Evolutionary conservation across 345 rosid genomes (phyloP), one percentile per base, ranked within the genome.

Genomic region (Hypericum androsaemum): DNA sequence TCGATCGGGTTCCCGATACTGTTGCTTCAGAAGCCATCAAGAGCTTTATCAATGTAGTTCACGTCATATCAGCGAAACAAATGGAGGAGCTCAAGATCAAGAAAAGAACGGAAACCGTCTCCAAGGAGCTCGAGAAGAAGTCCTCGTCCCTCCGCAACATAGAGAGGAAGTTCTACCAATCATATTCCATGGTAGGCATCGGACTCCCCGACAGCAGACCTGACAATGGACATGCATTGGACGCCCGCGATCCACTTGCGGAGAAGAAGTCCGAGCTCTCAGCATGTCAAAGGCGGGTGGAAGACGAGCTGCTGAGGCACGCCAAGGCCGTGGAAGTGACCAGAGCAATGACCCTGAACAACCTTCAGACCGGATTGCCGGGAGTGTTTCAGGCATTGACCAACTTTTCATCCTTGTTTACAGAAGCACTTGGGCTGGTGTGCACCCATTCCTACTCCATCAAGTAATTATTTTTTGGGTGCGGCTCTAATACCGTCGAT

Each of bases 1-100:
- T 92, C 13, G 98, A 85, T 40, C 83, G 87, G 10, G 94, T 92
- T 17, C 98, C 98, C 0, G 98, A 92, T 66, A 83, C 89, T 0
- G 98, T 92, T 9, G 97, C 94, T 60, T 92, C 98, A 0, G 98
- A 81, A 74, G 98, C 98, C 58, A 92, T 92, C 73, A 92, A 85
- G 75, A 92, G 98, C 80, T 88, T 92, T 48, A 74, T 85, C 68
- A 79, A 80, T 1, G 80, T 92, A 40, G 88, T 92, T 37, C 90
- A 77, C 12, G 98, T 64, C 67, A 92, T 92, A 72, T 75, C 85
- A 0, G 65, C 42, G 7, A 80, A 92, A 68, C 98, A 92, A 68
- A 38, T 72, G 0, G 98, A 83, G 61, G 98, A 92, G 66, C 71
- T 83, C 38, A 92, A 85, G 79, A 67, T 85, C 16, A 81, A 79